phyloP scores from a whole-genome alignment of 2,329 filamentous ascomycete species.

The Talaromyces sp. region DNA sequence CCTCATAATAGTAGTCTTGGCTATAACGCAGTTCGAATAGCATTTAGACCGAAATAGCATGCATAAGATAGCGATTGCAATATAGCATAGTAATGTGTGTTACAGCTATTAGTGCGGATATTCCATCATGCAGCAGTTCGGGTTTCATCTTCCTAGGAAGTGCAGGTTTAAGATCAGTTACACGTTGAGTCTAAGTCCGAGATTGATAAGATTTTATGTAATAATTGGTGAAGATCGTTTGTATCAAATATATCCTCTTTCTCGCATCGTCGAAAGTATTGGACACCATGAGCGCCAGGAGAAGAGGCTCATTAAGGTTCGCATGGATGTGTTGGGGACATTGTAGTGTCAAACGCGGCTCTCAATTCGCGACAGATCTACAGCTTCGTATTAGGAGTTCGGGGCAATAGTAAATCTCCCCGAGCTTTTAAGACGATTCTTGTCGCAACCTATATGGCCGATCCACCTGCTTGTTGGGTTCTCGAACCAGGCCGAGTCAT shows the following conservation, averaged over 20 bases:
- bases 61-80: no score
- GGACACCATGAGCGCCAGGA: background rate
- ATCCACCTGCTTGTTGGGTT: background rate
- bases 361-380: background rate
- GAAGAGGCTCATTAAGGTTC: background rate
- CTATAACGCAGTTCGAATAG: background rate
- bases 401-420: background rate
- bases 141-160: background rate
- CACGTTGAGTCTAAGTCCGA: background rate
- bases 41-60: no score
- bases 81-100: background rate
- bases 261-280: background rate
- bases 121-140: background rate
- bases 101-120: conserved; percentile 2
- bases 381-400: background rate
- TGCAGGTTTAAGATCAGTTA: background rate
- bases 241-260: background rate
- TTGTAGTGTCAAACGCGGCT: background rate
- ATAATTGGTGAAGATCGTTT: background rate
- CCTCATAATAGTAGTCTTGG: background rate
- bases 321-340: background rate
- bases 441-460: background rate
- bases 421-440: background rate
- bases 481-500: background rate
- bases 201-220: background rate